Evolutionary conservation across 192 early-diverging fungal species (phyloP).

Genomic region (Powellomyces hirtus): DNA sequence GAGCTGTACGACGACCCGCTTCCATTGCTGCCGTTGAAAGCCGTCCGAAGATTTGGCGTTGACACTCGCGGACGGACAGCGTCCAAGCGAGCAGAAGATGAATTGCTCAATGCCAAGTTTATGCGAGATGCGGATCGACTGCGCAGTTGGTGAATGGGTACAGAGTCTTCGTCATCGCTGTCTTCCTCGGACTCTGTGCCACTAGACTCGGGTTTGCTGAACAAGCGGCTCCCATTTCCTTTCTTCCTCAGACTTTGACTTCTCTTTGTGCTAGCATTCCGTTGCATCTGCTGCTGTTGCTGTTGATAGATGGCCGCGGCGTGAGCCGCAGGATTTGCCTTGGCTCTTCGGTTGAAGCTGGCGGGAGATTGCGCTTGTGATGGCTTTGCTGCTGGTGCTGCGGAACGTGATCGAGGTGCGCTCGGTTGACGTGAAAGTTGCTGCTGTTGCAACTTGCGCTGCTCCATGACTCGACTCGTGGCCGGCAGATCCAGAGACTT

Average conservation of each 20-base stretch:
- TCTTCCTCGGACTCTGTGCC: constrained; percentile 10
- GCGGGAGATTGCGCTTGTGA: too few species aligned
- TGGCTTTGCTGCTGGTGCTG: too few species aligned
- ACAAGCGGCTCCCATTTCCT: not conserved
- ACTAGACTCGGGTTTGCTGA: not conserved
- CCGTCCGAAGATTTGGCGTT: not conserved
- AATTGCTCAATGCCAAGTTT: not conserved
- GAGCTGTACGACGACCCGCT: not conserved
- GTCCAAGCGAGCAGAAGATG: not conserved
- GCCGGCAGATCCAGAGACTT: too few species aligned
- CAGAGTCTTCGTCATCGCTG: not conserved
- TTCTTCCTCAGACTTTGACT: not conserved
- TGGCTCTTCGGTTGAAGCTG: too few species aligned
- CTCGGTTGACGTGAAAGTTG: too few species aligned
- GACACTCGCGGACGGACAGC: not conserved
- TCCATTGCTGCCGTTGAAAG: not conserved
- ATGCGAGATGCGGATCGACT: not conserved
- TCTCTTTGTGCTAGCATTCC: too few species aligned
- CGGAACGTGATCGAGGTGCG: too few species aligned
- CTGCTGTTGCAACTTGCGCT: too few species aligned
- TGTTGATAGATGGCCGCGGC: too few species aligned
- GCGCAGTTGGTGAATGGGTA: not conserved
- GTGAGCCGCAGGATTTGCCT: too few species aligned
- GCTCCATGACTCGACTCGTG: too few species aligned
- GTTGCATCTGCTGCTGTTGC: too few species aligned